Conservation (phyloP, 345 rosid genomes). For the Eucalyptus pauciflora region DNA sequence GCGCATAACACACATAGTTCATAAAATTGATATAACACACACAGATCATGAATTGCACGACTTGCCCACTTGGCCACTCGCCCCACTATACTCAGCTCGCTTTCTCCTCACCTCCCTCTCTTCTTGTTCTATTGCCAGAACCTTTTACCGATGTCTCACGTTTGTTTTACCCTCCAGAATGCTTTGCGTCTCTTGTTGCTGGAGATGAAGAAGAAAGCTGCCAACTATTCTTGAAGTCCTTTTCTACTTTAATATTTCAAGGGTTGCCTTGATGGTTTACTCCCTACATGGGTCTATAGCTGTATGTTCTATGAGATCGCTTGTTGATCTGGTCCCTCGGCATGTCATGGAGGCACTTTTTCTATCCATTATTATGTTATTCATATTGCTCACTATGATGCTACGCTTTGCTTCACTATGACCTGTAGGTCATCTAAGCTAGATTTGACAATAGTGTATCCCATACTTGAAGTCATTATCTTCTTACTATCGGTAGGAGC, state of each 20-base stretch:
- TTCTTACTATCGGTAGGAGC: slow-evolving; percentile 15
- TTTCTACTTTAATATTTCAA: background rate
- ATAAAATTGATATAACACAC: no score
- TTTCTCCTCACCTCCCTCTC: background rate
- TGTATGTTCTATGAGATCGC: slow-evolving; percentile 22
- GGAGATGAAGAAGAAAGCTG: background rate
- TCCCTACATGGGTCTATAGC: slow-evolving; percentile 12
- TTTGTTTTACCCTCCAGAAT: background rate
- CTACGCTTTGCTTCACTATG: background rate
- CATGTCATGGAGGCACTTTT: slow-evolving; percentile 43
- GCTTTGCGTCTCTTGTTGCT: background rate
- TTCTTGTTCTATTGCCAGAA: background rate
- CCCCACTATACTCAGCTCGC: background rate
- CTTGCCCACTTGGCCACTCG: background rate
- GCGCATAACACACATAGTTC: fast-evolving
- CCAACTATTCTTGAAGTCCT: background rate
- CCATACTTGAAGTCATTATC: background rate
- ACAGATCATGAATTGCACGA: background rate
- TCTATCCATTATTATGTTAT: slow-evolving; percentile 30
- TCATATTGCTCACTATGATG: background rate
- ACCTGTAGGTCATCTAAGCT: background rate
- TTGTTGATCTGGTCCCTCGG: slow-evolving; percentile 30
- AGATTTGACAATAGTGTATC: background rate
- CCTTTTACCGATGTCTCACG: fast-evolving
- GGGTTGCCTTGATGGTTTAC: slow-evolving; percentile 15